Base-by-base conservation (phyloP, 306 rosid genomes). In the Castanea sativa region DNA sequence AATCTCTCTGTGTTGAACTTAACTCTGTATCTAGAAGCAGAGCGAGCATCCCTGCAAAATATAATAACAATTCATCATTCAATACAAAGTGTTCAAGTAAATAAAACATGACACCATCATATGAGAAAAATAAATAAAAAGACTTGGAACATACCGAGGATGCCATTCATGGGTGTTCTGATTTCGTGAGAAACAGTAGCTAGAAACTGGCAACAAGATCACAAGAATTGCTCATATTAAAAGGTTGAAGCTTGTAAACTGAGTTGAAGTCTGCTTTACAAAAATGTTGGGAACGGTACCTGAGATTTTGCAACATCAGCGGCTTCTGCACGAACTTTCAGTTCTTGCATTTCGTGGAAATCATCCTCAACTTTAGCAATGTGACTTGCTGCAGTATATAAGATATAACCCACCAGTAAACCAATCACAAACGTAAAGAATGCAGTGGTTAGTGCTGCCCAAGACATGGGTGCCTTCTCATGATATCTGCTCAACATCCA, bases 171-270 rank as follows among this genome's bases (percentile, higher is more conserved):
- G 30, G 99, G 99, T n/a, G 99, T 96, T 84, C 99, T 88, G 30
- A 96, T 96, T 93, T 96, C 99, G 77, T 96, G 99, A 75, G 99
- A 96, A 55, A 96, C 98, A 19, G 98, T 96, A 41, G 99, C 99
- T 76, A 96, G 91, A 89, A 93, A 93, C 98, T 93, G 91, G 67
- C 74, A 84, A 52, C 21, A 74, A 81, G 59, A 82, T 71, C 19
- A 55, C 21, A 16, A 45, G 52, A 33, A 73, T 82, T 75, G 79
- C 32, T 75, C 75, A 43, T 49, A 80, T 64, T 74, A 32, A 25
- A 70, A 64, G 61, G 74, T n/a, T n/a, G 76, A 58, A 35, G 61
- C 67, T 71, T 55, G 78, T 75, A 64, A 80, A 81, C 69, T 33
- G 49, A 45, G 75, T 73, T 68, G 32, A 77, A 75, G 76, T n/a